phyloP scores from a whole-genome alignment of 768 basidiomycete genomes.

The Boletus subparvulus region DNA sequence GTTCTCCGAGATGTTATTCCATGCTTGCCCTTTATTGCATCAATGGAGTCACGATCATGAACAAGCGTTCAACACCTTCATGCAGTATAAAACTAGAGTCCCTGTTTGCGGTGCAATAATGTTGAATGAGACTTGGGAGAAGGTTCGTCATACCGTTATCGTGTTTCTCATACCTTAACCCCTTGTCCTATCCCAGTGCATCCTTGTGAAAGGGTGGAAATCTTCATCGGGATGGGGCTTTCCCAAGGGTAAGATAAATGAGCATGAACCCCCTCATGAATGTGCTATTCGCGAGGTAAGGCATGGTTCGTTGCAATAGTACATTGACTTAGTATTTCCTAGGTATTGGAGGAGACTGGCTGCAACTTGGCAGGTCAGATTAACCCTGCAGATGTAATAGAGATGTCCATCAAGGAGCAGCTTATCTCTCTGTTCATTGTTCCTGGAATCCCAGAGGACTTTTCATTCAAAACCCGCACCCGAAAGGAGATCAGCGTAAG shows the following conservation, averaged over 20 bases:
- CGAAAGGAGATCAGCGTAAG: constrained; percentile 97
- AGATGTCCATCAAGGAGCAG: constrained; percentile 87
- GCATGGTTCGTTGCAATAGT: background rate
- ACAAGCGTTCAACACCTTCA: constrained; percentile 83
- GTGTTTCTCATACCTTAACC: constrained; percentile 9
- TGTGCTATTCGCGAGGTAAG: constrained; percentile 93
- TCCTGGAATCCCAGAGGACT: constrained; percentile 83
- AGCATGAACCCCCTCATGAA: constrained; percentile 75
- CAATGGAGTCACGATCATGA: constrained; percentile 86
- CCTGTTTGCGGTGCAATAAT: constrained; percentile 98
- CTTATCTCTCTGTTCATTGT: constrained; percentile 90
- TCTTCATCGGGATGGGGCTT: constrained; percentile 98
- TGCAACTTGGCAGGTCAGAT: constrained; percentile 79
- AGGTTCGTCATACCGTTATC: constrained; percentile 50
- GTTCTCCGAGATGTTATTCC: constrained; percentile 91
- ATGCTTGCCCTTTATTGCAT: constrained; percentile 76
- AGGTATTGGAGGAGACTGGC: constrained; percentile 98
- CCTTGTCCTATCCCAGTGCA: constrained; percentile 53
- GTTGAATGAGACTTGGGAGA: constrained; percentile 89
- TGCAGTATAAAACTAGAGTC: constrained; percentile 94
- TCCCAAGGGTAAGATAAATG: constrained; percentile 99
- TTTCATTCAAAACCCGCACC: constrained; percentile 88
- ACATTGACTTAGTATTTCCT: constrained; percentile 11
- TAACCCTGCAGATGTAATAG: constrained; percentile 67
- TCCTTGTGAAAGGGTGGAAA: constrained; percentile 99